Evolutionary conservation across 345 rosid species (phyloP).

Genomic region (Clausena lansium): DNA sequence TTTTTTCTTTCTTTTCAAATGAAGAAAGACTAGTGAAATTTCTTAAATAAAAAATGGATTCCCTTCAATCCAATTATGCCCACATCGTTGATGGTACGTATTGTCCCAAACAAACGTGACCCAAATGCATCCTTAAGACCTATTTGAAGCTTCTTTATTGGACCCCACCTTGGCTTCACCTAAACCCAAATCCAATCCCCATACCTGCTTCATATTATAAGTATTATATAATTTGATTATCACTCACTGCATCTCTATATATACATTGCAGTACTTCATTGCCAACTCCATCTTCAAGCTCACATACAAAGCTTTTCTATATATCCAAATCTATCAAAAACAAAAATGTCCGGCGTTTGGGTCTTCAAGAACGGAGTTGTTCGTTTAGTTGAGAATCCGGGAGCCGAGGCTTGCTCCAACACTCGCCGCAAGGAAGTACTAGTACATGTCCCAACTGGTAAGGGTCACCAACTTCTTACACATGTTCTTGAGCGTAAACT

Average conservation of each 20-base stretch:
- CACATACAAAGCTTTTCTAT: not conserved
- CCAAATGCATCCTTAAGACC: slow-evolving; percentile 9
- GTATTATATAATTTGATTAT: too few species aligned
- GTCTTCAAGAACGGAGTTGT: slow-evolving; percentile 67
- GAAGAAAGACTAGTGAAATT: not conserved
- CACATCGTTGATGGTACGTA: slow-evolving; percentile 14
- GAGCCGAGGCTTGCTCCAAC: slow-evolving; percentile 36
- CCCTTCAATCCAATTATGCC: slow-evolving; percentile 36
- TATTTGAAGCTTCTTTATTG: not conserved
- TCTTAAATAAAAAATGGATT: slow-evolving; percentile 20
- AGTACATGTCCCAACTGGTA: slow-evolving; percentile 55
- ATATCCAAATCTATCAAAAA: too few species aligned
- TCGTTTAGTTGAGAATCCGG: slow-evolving; percentile 55
- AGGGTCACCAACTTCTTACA: slow-evolving; percentile 63
- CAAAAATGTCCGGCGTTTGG: slow-evolving; percentile 82
- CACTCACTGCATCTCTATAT: not conserved
- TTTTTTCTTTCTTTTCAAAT: too few species aligned
- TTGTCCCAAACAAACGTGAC: slow-evolving; percentile 13
- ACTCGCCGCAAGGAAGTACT: slow-evolving; percentile 42
- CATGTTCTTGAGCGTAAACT: slow-evolving; percentile 55
- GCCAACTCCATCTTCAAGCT: not conserved
- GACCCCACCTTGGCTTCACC: slow-evolving; percentile 21
- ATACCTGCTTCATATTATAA: not conserved
- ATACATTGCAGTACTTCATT: not conserved
- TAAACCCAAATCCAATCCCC: slow-evolving; percentile 23